Conservation (phyloP, 2,329 filamentous ascomycete species). For the Alternaria infectoria region DNA sequence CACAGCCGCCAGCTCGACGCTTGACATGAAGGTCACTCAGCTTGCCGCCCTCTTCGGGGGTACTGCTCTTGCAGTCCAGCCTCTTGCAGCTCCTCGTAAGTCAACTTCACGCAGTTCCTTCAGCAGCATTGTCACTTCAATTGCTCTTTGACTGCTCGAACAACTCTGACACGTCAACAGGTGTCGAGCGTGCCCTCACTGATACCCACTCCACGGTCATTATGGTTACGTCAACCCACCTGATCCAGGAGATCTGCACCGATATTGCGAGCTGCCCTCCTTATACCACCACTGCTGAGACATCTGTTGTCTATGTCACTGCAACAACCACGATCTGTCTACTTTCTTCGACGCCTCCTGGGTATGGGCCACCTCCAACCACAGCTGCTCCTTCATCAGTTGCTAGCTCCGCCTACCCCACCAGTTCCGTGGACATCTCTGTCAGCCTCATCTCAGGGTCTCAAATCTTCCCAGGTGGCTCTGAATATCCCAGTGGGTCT, state of each 20-base stretch:
- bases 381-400: slow-evolving; percentile 7
- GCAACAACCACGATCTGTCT: slow-evolving; percentile 54
- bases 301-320: slow-evolving; percentile 45
- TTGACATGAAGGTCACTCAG: slow-evolving; percentile 37
- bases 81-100: slow-evolving; percentile 30
- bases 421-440: neutral
- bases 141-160: neutral
- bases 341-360: slow-evolving; percentile 22
- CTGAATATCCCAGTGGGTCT: slow-evolving; percentile 4
- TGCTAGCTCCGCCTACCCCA: slow-evolving; percentile 12
- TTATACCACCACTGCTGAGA: slow-evolving; percentile 44
- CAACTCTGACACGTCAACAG: slow-evolving; percentile 17
- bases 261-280: slow-evolving; percentile 46
- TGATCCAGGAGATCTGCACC: slow-evolving; percentile 50
- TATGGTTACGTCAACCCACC: slow-evolving; percentile 48
- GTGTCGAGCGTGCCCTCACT: slow-evolving; percentile 15
- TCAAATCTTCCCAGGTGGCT: neutral
- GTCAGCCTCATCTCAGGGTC: slow-evolving; percentile 13
- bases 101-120: neutral
- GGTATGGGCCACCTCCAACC: slow-evolving; percentile 11
- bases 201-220: slow-evolving; percentile 47
- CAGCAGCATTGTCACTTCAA: neutral
- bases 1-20: slow-evolving; percentile 17
- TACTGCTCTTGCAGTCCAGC: slow-evolving; percentile 25
- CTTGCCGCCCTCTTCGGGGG: slow-evolving; percentile 33